Conservation (phyloP, 768 basidiomycete species). For the Mycena leptocephala region DNA sequence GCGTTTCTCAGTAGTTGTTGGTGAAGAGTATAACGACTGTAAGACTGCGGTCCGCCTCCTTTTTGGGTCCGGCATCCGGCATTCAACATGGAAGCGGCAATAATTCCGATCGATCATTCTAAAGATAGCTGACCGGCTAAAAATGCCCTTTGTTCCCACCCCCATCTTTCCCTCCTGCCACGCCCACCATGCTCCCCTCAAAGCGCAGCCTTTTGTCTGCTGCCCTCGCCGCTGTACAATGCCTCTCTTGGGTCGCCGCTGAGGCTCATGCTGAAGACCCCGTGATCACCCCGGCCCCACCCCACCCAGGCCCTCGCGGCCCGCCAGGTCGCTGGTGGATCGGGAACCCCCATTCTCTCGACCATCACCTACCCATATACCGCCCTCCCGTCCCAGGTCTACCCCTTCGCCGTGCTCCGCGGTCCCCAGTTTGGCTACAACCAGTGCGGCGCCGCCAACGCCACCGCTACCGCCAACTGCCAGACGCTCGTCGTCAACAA, state of each 20-base stretch:
- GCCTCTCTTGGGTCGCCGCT: conserved; percentile 13
- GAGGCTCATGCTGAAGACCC: conserved; percentile 6
- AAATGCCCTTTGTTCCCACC: neutral
- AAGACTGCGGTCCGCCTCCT: neutral
- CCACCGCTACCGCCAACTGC: conserved; percentile 23
- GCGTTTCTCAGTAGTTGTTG: neutral
- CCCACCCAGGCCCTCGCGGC: conserved; percentile 24
- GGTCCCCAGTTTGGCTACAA: conserved; percentile 31
- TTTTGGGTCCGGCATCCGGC: neutral
- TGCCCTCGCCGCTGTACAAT: conserved; percentile 16
- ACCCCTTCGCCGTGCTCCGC: conserved; percentile 31
- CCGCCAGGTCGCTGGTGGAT: conserved; percentile 28
- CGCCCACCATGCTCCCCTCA: conserved; percentile 29
- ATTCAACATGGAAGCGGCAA: neutral
- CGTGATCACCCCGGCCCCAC: conserved; percentile 14
- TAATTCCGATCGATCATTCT: neutral
- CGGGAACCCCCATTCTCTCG: conserved; percentile 27
- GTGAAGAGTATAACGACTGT: neutral
- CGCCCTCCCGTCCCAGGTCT: conserved; percentile 30
- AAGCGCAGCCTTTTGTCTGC: conserved; percentile 14
- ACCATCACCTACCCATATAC: conserved; percentile 22
- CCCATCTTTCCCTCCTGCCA: neutral
- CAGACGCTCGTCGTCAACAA: conserved; percentile 30
- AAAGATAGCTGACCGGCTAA: neutral
- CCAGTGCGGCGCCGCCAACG: conserved; percentile 29